Percentiles rank a stretch among this genome's conserved stretches.
phyloP scores from a whole-genome alignment of 306 rosid genomes.

The Arachis hypogaea region DNA sequence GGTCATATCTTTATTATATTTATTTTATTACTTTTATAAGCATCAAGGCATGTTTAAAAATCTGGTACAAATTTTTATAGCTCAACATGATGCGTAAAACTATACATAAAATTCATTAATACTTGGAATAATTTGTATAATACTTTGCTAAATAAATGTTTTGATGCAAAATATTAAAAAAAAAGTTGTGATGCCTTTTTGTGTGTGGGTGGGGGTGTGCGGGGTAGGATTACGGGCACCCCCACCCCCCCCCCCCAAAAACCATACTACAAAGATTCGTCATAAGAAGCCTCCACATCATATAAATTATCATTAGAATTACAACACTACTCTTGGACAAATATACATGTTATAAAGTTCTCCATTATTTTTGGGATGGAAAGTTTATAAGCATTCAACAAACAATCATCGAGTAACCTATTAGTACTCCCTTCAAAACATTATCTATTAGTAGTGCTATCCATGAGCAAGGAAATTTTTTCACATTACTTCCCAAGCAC shows the following conservation, averaged over 20 bases:
- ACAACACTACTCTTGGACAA: background rate
- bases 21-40: no score
- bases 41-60: no score
- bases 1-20: no score
- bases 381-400: conserved; percentile 4
- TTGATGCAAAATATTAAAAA: no score
- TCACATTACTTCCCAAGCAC: conserved; percentile 5
- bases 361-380: background rate
- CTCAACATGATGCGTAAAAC: no score
- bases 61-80: no score
- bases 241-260: background rate
- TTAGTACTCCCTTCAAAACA: background rate
- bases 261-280: background rate
- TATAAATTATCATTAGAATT: background rate
- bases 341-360: conserved; percentile 5
- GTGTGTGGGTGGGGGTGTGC: no score
- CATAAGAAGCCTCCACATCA: conserved; percentile 1
- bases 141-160: no score
- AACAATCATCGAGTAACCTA: background rate
- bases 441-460: conserved; percentile 11
- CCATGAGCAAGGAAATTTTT: background rate
- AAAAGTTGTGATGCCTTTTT: no score
- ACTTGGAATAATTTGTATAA: no score
- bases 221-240: no score
- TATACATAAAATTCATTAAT: no score